Percentiles rank a stretch among this genome's conserved stretches.
phyloP scores from a whole-genome alignment of 108 stramenopile genomes.

The Licmophora abbreviata region DNA sequence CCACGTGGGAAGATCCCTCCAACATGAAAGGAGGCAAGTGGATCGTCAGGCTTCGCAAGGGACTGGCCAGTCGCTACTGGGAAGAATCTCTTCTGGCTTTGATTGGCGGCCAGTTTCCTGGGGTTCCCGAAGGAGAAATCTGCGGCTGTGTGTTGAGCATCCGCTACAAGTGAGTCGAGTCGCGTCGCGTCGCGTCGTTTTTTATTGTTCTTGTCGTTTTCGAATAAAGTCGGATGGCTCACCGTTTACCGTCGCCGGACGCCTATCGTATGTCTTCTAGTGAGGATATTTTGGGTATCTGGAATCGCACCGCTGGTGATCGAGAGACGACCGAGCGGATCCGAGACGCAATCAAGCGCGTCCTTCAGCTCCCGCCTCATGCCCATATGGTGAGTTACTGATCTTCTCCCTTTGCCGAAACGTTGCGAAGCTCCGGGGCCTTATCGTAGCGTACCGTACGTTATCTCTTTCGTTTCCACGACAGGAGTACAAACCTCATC shows the following conservation, averaged over 20 bases:
- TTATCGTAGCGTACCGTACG: no score
- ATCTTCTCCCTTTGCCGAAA: no score
- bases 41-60: constrained; percentile 87
- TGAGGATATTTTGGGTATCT: constrained; percentile 94
- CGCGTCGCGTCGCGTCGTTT: no score
- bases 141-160: constrained; percentile 90
- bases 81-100: constrained; percentile 91
- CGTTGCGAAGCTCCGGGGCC: no score
- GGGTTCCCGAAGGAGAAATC: constrained; percentile 77
- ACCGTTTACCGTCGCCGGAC: no score
- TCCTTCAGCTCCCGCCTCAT: constrained; percentile 71
- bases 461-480: no score
- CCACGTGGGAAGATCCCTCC: constrained; percentile 93
- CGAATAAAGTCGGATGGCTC: no score
- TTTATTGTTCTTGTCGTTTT: no score
- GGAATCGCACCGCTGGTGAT: constrained; percentile 82
- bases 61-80: constrained; percentile 82
- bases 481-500: constrained; percentile 81
- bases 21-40: constrained; percentile 92
- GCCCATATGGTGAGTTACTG: no score
- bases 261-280: no score
- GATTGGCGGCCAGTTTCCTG: constrained; percentile 88
- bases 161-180: constrained; percentile 70
- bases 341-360: constrained; percentile 73
- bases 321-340: constrained; percentile 64